These are phyloP conservation scores for Daldinia vernicosa DNA, from an alignment of 495 filamentous ascomycete genomes.

Conservation along the genomic window DNA sequence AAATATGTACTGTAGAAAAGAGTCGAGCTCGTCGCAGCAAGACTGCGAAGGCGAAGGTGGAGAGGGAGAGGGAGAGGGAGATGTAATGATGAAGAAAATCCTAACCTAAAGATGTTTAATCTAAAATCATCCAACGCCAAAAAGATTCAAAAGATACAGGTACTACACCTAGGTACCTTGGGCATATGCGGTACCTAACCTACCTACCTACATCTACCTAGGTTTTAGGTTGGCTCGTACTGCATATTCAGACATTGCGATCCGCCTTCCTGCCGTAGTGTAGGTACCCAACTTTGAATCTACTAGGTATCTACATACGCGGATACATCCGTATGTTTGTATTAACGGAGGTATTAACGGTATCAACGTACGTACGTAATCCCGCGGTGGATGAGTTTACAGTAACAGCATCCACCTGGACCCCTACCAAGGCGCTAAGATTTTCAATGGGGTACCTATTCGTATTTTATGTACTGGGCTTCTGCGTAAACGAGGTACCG, in stretches of 20 bases:
- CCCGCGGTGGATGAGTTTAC: slow-evolving; percentile 18
- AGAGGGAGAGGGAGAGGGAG: neutral
- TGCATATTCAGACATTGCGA: slow-evolving; percentile 17
- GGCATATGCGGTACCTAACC: neutral
- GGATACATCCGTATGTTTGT: no score
- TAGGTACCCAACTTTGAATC: neutral
- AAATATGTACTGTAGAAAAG: slow-evolving; percentile 11
- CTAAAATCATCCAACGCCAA: neutral
- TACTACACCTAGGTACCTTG: neutral
- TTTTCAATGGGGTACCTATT: slow-evolving; percentile 1
- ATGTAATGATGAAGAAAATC: slow-evolving; percentile 5
- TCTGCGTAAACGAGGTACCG: neutral
- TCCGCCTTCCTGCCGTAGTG: slow-evolving; percentile 1
- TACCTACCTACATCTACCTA: neutral
- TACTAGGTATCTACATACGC: neutral
- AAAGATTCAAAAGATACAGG: neutral
- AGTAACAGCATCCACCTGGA: neutral
- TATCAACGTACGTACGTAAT: slow-evolving; percentile 30
- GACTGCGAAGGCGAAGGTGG: neutral
- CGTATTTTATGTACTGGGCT: slow-evolving; percentile 12
- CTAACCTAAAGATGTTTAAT: neutral
- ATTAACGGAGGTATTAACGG: neutral
- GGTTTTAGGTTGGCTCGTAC: slow-evolving; percentile 14
- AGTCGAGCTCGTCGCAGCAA: neutral
- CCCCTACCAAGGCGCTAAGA: slow-evolving; percentile 15